Base-by-base conservation (phyloP, 2,329 filamentous ascomycete genomes). In the Decorospora gaudefroyi region DNA sequence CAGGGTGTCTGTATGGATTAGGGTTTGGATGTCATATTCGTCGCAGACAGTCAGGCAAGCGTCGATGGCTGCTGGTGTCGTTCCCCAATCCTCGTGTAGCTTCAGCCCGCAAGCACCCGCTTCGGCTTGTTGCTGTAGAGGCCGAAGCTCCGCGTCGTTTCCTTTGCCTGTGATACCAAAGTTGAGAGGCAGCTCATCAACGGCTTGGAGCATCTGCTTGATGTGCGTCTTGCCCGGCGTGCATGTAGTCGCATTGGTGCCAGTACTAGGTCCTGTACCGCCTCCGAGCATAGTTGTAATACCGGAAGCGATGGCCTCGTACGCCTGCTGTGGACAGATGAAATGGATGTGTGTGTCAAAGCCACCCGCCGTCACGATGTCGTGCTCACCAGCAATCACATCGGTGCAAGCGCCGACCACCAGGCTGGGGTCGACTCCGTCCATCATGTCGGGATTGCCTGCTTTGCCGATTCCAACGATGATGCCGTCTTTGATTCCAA, bases 391-490 rank as follows among this genome's bases (percentile, higher is more conserved):
- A 12, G 92, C 90, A 65, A 97, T 84, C 15, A 96, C 89, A 75
- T 97, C 92, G 0, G 92, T 97, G 56, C 87, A 89, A 52, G 85
- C 86, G 8, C 92, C 92, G 7, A 96, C 83, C 1, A 96, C 75
- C 84, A 97, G 83, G 42, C 84, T 79, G 0, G 83, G 77, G 46
- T 86, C 78, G 5, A 97, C 89, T 4, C 88, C 88, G 21, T 93
- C 86, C 92, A 96, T 96, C 32, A 95, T 83, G 71, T 97, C 92
- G n/a, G 92, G 92, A 62, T 96, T 97, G 13, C 92, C 92, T 11
- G 92, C 90, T 72, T 97, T 96, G 47, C 92, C 92, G 57, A 97
- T 92, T 0, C 84, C 92, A 18, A 86, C 85, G 61, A 97, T 96
- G 26, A 87, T 68, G 2, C 92, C 91, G 57, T 90, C 73, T 70